phyloP scores from a whole-genome alignment of 2,329 filamentous ascomycete species.

The Epichloe gansuensis region DNA sequence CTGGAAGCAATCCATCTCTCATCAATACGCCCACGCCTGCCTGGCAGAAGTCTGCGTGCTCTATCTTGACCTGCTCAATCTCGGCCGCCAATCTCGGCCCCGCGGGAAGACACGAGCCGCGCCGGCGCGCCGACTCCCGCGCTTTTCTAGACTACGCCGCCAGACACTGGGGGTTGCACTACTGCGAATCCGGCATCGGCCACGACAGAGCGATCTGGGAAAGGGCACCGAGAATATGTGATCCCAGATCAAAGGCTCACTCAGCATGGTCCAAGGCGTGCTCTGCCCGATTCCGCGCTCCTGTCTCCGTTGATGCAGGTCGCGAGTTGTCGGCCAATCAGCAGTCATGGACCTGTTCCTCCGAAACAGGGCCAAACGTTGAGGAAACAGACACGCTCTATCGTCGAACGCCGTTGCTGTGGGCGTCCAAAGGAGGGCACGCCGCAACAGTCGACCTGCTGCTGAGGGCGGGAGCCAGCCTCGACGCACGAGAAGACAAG shows the following conservation, averaged over 20 bases:
- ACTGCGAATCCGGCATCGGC: neutral
- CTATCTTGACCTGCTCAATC: neutral
- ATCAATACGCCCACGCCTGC: neutral
- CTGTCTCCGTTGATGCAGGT: neutral
- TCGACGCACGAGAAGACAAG: neutral
- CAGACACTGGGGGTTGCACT: neutral
- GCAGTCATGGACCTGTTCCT: neutral
- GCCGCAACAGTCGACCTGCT: neutral
- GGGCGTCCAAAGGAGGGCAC: neutral
- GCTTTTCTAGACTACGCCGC: neutral
- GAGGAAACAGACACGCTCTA: neutral
- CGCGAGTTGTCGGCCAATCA: neutral
- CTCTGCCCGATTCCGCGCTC: neutral
- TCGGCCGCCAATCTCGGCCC: neutral
- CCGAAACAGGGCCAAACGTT: neutral
- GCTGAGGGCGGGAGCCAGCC: neutral
- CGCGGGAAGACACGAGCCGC: neutral
- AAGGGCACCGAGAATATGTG: neutral
- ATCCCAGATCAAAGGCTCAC: neutral
- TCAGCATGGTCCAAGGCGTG: neutral
- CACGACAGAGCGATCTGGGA: neutral
- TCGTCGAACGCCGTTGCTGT: neutral
- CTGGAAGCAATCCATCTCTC: too few species aligned
- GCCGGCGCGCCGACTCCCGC: neutral
- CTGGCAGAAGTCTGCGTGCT: neutral